A percentile compares a stretch with the other conserved stretches of the same genome.
phyloP scores from a whole-genome alignment of 148 eudicot species.

The Gaultheria prostrata region DNA sequence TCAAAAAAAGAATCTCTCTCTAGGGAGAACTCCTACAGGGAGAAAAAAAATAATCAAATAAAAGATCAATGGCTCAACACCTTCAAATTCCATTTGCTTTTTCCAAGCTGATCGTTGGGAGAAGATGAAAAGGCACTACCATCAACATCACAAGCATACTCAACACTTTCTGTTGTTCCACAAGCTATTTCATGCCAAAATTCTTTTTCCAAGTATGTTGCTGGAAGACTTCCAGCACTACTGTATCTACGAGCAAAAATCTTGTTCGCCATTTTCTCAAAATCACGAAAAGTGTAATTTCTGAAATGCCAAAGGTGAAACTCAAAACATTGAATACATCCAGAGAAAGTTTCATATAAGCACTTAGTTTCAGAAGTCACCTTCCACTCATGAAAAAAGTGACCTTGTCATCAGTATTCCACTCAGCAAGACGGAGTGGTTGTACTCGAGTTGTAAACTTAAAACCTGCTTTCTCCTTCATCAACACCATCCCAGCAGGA shows the following conservation, averaged over 20 bases:
- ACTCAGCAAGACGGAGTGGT: conserved; percentile 95
- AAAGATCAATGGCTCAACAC: conserved; percentile 33
- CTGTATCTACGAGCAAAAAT: conserved; percentile 81
- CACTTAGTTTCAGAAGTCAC: conserved; percentile 36
- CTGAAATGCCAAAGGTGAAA: conserved; percentile 43
- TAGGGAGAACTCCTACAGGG: conserved; percentile 3
- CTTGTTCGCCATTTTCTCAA: conserved; percentile 99
- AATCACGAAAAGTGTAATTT: conserved; percentile 87
- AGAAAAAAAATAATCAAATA: conserved; percentile 12
- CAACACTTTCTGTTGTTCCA: conserved; percentile 92
- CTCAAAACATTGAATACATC: conserved; percentile 22
- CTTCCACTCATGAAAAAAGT: conserved; percentile 97
- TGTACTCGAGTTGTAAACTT: conserved; percentile 94
- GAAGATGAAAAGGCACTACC: conserved; percentile 99
- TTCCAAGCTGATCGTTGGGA: conserved; percentile 79
- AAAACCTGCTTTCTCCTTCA: conserved; percentile 85
- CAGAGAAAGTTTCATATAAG: conserved; percentile 6
- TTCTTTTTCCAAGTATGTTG: conserved; percentile 82
- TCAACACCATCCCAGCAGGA: conserved; percentile 90
- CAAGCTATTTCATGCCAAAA: conserved; percentile 96
- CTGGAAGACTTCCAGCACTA: conserved; percentile 86
- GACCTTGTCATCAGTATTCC: conserved; percentile 92
- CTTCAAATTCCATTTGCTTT: conserved; percentile 97
- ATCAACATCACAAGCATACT: conserved; percentile 99
- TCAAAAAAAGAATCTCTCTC: not conserved